Evolutionary conservation across 176 grass and related monocot genomes (phyloP).

Genomic region (Zea luxurians): DNA sequence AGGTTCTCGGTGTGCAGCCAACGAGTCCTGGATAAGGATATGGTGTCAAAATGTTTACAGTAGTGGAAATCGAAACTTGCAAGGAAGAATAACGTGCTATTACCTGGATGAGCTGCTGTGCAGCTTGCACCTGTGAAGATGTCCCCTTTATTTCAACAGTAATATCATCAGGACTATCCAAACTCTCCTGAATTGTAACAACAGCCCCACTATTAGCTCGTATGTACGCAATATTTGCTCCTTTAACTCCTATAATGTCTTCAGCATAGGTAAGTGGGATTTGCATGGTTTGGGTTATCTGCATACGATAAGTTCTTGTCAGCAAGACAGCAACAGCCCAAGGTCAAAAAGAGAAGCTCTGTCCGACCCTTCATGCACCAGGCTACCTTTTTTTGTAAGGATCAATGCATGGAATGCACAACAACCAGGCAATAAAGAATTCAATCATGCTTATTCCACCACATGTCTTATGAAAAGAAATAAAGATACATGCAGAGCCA

Average conservation of each 20-base stretch:
- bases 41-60: constrained; percentile 7
- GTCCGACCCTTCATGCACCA: no score
- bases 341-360: not conserved
- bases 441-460: not conserved
- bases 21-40: constrained; percentile 59
- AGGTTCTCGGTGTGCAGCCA: constrained; percentile 76
- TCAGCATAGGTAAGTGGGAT: constrained; percentile 94
- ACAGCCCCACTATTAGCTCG: constrained; percentile 79
- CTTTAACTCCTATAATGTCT: constrained; percentile 92
- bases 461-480: constrained; percentile 27
- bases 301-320: constrained; percentile 36
- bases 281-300: constrained; percentile 99
- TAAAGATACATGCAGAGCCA: constrained; percentile 29
- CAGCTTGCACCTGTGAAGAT: constrained; percentile 82
- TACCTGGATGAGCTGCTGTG: constrained; percentile 90
- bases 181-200: constrained; percentile 85
- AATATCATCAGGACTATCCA: constrained; percentile 83
- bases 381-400: not conserved
- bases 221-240: constrained; percentile 93
- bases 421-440: constrained; percentile 18
- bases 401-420: constrained; percentile 19
- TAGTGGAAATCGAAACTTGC: not conserved
- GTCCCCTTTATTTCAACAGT: constrained; percentile 99
- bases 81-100: constrained; percentile 7
- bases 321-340: constrained; percentile 20